Conservation (phyloP, 371 early-diverging fungal species). For the Rhizopus sp. region DNA sequence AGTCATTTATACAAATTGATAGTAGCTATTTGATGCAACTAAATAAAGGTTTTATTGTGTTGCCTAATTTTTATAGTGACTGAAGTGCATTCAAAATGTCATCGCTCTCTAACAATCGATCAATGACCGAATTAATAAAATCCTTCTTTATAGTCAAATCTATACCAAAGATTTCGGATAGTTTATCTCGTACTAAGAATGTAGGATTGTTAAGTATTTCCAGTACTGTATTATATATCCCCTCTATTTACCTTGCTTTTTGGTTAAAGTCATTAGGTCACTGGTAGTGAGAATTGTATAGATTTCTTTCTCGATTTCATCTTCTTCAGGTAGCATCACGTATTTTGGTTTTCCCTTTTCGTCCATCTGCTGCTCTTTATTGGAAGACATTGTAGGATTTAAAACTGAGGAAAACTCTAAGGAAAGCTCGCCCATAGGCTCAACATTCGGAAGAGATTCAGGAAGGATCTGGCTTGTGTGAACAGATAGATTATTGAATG, state of each 20-base stretch:
- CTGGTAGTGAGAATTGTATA: slow-evolving; percentile 73
- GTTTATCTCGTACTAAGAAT: slow-evolving; percentile 75
- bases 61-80: not conserved
- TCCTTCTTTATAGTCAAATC: slow-evolving; percentile 82
- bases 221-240: not conserved
- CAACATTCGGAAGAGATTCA: slow-evolving; percentile 8
- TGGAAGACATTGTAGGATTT: slow-evolving; percentile 3
- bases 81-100: slow-evolving; percentile 12
- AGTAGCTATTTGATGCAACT: no score
- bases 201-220: not conserved
- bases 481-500: not conserved
- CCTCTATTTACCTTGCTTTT: slow-evolving; percentile 66
- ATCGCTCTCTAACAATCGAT: slow-evolving; percentile 51
- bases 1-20: no score
- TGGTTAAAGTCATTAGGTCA: slow-evolving; percentile 79
- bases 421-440: slow-evolving; percentile 15
- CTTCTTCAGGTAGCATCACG: slow-evolving; percentile 76
- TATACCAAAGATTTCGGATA: slow-evolving; percentile 75
- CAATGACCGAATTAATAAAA: slow-evolving; percentile 85
- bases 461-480: slow-evolving; percentile 6
- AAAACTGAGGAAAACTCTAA: slow-evolving; percentile 35
- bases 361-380: not conserved
- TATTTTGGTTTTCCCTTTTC: slow-evolving; percentile 23
- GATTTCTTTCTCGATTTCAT: slow-evolving; percentile 81
- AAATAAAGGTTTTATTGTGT: no score